Base-by-base conservation (phyloP, 2,329 filamentous ascomycete species). In the Aspergillus ochraceus region DNA sequence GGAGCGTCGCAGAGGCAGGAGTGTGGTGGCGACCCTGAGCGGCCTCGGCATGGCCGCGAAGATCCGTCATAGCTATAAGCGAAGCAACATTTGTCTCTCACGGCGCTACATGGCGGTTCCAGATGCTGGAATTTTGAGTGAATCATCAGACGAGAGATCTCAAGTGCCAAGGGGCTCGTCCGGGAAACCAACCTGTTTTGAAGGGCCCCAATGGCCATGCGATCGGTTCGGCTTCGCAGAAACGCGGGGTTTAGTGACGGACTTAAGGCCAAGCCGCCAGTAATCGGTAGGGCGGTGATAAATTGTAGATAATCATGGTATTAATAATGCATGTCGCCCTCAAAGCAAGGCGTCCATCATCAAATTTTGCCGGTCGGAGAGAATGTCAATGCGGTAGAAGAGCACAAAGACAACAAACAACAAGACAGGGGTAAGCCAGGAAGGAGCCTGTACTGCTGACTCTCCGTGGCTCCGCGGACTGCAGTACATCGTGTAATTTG, bases 1-100 rank as follows among this genome's bases (percentile, higher is more conserved):
- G 62, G 26, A 65, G 66, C 6, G 66, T 66, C 12, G 63, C 62
- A 2, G 17, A 30, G 11, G 49, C 9, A 30, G 24, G 5, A 54
- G 17, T 8, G 36, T 42, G 14, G 36, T 42, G 36, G 36, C 36
- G 36, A 14, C 36, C 36, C 36, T 20, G 42, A n/a, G 24, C 26
- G 17, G 30, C 36, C 29, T 26, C 12, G 32, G 26, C 49, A 39
- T 42, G 36, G 45, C 49, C 55, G 24, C 24, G 57, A 47, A 47
- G 36, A 57, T 61, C 52, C 20, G 53, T 24, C 60, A 61, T 61
- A 26, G 45, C 20, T 11, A 19, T 11, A 9, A 19, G 24, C 11
- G 20, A 24, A 47, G 22, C 19, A 6, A 9, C 45, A n/a, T 42
- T 17, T 2, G 36, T 6, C 6, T 42, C 17, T 42, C 36, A 42